Conservation (phyloP, 306 rosid genomes). For the Fragaria ananassa region DNA sequence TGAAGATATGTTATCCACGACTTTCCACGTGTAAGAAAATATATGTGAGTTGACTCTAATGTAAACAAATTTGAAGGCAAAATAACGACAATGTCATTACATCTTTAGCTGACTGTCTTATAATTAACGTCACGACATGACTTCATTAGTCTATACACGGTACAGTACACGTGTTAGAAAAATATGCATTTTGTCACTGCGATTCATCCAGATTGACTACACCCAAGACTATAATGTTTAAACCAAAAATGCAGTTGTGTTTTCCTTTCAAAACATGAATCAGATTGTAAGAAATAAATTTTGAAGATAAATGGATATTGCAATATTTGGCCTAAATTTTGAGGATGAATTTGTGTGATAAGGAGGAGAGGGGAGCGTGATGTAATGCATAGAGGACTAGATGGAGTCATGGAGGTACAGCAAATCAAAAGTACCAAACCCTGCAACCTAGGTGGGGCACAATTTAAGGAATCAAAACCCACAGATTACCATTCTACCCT, state of each 20-base stretch:
- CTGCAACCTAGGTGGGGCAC: constrained; percentile 2
- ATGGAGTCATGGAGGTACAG: background rate
- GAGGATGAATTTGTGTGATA: background rate
- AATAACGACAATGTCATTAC: background rate
- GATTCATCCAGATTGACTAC: background rate
- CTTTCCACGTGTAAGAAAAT: background rate
- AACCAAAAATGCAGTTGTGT: background rate
- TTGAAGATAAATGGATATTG: background rate
- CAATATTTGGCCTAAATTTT: background rate
- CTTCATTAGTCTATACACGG: background rate
- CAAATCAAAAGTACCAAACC: constrained; percentile 12
- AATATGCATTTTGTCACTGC: fast-evolving
- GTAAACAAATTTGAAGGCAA: no score
- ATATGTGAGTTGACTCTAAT: background rate
- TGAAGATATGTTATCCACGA: background rate
- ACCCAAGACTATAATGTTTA: background rate
- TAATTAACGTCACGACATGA: background rate
- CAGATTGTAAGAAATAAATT: background rate
- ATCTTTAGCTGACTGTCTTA: background rate
- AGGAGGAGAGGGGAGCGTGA: background rate
- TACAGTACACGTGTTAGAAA: no score
- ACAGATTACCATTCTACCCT: background rate
- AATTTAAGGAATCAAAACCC: constrained; percentile 10
- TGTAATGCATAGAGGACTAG: background rate
- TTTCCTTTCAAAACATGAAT: background rate